Base-by-base conservation (phyloP, 2,329 filamentous ascomycete genomes). In the Huntiella savannae region DNA sequence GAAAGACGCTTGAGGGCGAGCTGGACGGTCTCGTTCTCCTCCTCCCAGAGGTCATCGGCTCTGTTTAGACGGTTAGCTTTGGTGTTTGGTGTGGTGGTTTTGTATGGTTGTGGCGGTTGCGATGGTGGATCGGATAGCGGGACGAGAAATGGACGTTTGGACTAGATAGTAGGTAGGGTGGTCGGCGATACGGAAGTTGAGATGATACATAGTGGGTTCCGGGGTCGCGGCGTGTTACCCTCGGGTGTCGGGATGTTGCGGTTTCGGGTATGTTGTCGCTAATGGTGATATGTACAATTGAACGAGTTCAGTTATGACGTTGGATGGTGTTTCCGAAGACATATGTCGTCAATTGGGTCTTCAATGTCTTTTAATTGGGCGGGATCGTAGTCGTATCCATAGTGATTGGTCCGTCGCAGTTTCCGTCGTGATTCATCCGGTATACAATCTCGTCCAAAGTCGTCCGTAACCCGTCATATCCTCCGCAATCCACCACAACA, bases 41-140 rank as follows among this genome's bases (percentile, higher is more conserved):
- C 91, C 62, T 82, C 77, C 62, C 95, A 82, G 62, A 98, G 68
- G 63, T 98, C 91, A 66, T 98, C 91, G 72, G 79, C 78, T 66
- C 91, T 96, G 28, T 36, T 33, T 40, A 33, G 16, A 28, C 11
- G 36, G 41, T 47, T 47, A 47, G 44, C n/a, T 15, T 15, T 45
- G 33, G 15, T 47, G 15, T 43, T 2, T 28, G 22, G 17, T 43
- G 13, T 34, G 13, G 4, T 33, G 15, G 34, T 6, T 8, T 13
- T 5, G 4, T 11, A 6, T n/a, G 17, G 13, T 10, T 19, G 19
- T 34, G 33, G 15, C 39, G 19, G 12, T 16, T 32, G 13, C 22
- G 34, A 28, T 28, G 19, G 6, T 22, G 39, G 13, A 28, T 3
- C 22, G 22, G 6, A 28, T 28, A 10, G 22, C 8, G 22, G 7